A percentile compares a stretch with the other conserved stretches of the same genome.
phyloP scores from a whole-genome alignment of 1,139 yeast genomes.

The Trichomonascaceae sp. region DNA sequence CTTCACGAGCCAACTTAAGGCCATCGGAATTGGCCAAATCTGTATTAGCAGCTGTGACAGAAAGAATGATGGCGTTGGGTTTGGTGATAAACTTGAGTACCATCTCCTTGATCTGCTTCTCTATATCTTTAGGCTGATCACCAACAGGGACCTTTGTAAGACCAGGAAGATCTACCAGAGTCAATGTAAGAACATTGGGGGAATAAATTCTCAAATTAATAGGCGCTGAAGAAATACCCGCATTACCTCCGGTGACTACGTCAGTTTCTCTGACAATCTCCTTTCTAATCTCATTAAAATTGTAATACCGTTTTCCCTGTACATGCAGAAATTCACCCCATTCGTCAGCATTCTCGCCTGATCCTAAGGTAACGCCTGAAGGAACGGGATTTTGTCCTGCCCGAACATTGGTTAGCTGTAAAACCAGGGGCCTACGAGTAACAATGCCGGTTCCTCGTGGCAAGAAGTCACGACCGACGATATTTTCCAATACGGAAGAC shows the following conservation, averaged over 20 bases:
- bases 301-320: slow-evolving; percentile 80
- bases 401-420: slow-evolving; percentile 60
- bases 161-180: slow-evolving; percentile 98
- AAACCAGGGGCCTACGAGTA: slow-evolving; percentile 84
- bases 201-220: slow-evolving; percentile 91
- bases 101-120: slow-evolving; percentile 91
- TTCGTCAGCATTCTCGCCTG: slow-evolving; percentile 79
- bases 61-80: slow-evolving; percentile 91
- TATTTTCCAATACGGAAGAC: slow-evolving; percentile 87
- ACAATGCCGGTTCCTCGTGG: slow-evolving; percentile 97
- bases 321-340: slow-evolving; percentile 98
- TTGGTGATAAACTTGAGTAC: slow-evolving; percentile 86
- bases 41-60: slow-evolving; percentile 95
- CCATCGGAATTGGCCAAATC: slow-evolving; percentile 98
- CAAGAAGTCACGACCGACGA: slow-evolving; percentile 92
- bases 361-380: slow-evolving; percentile 62
- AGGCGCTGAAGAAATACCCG: slow-evolving; percentile 89
- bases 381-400: slow-evolving; percentile 81
- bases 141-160: slow-evolving; percentile 98
- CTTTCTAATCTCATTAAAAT: slow-evolving; percentile 83
- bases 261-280: slow-evolving; percentile 95
- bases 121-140: slow-evolving; percentile 97
- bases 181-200: slow-evolving; percentile 94
- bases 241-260: slow-evolving; percentile 85
- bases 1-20: slow-evolving; percentile 91